phyloP scores from a whole-genome alignment of 2,329 filamentous ascomycete species.

The Ophiocordyceps australis region DNA sequence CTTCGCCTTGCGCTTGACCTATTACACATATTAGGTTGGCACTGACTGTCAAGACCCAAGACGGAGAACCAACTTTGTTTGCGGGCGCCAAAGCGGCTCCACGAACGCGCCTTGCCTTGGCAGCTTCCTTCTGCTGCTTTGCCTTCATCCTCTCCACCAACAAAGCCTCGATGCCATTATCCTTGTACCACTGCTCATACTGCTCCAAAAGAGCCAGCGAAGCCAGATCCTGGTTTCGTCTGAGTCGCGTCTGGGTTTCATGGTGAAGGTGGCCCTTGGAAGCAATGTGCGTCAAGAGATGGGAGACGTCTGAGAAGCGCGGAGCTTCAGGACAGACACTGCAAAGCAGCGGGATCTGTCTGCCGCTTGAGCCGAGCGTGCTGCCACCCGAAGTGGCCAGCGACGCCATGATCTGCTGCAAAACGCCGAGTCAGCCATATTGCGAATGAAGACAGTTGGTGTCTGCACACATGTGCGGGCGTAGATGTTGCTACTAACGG shows the following conservation, averaged over 20 bases:
- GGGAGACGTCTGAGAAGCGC: slow-evolving; percentile 76
- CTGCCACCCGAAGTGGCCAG: slow-evolving; percentile 6
- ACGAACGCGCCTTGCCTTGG: slow-evolving; percentile 29
- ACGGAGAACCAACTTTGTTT: slow-evolving; percentile 6
- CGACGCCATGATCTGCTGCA: slow-evolving; percentile 18
- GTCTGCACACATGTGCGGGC: no score
- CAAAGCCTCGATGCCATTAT: slow-evolving; percentile 51
- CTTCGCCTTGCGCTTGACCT: slow-evolving; percentile 13
- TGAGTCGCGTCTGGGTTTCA: slow-evolving; percentile 66
- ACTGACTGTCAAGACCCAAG: neutral
- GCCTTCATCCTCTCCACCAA: slow-evolving; percentile 61
- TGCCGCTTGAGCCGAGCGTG: slow-evolving; percentile 7
- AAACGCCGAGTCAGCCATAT: slow-evolving; percentile 2
- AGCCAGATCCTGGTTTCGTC: slow-evolving; percentile 45
- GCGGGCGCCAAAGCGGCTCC: slow-evolving; percentile 4
- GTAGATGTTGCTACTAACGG: no score
- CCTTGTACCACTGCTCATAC: slow-evolving; percentile 65
- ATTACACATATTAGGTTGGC: slow-evolving; percentile 2
- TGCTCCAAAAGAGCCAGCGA: slow-evolving; percentile 42
- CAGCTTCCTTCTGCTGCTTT: slow-evolving; percentile 50
- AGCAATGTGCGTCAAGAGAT: slow-evolving; percentile 78
- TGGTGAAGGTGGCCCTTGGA: slow-evolving; percentile 85
- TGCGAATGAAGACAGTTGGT: no score
- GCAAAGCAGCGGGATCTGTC: slow-evolving; percentile 53
- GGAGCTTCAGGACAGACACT: slow-evolving; percentile 66